Evolutionary conservation across 2,329 filamentous ascomycete genomes (phyloP).

Genomic region (Paecilomyces sp.): DNA sequence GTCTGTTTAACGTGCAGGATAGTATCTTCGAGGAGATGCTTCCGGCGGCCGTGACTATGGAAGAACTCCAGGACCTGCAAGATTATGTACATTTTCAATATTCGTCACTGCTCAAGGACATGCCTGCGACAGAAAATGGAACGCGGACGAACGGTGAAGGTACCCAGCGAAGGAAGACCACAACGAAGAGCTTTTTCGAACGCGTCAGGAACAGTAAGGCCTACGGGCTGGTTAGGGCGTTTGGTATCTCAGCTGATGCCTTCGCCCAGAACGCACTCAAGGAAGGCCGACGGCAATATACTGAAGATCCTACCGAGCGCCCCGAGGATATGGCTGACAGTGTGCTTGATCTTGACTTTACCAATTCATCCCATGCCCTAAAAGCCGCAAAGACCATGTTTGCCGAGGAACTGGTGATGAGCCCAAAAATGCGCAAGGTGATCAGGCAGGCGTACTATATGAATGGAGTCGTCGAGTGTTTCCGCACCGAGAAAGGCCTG

Average conservation of each 20-base stretch:
- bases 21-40: conserved; percentile 74
- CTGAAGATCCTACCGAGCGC: conserved; percentile 72
- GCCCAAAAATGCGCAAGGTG: conserved; percentile 81
- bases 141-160: conserved; percentile 50
- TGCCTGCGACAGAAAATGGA: conserved; percentile 47
- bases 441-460: conserved; percentile 78
- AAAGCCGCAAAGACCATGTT: conserved; percentile 79
- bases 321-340: conserved; percentile 84
- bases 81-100: conserved; percentile 97
- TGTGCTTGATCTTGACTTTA: conserved; percentile 64
- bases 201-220: conserved; percentile 73
- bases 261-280: conserved; percentile 81
- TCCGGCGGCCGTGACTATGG: conserved; percentile 73
- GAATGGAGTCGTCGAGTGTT: conserved; percentile 76
- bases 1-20: conserved; percentile 61
- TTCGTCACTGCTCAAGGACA: conserved; percentile 71
- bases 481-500: conserved; percentile 86
- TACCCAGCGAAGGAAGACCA: conserved; percentile 72
- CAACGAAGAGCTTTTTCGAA: conserved; percentile 73
- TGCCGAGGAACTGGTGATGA: conserved; percentile 81
- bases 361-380: conserved; percentile 68
- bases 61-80: conserved; percentile 92
- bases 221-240: conserved; percentile 76
- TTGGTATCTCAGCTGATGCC: conserved; percentile 82
- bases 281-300: conserved; percentile 68